A percentile compares a stretch with the other conserved stretches of the same genome.
Evolutionary conservation across 2,329 filamentous ascomycete genomes (phyloP).

Genomic region (Cercospora sojina): DNA sequence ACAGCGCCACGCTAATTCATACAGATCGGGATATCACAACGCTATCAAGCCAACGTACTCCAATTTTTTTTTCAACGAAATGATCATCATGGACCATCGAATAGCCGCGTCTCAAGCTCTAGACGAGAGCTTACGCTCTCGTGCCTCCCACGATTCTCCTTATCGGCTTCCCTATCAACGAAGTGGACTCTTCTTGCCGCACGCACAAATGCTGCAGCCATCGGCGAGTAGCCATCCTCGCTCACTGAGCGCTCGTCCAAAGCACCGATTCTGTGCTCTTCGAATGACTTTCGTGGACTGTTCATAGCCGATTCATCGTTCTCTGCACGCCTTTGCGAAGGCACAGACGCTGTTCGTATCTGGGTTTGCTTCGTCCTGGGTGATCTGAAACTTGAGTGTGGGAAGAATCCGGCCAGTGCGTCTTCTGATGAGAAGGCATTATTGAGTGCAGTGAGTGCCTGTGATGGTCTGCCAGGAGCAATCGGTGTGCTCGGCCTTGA

Average conservation of each 20-base stretch:
- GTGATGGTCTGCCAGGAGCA: not conserved
- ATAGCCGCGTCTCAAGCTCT: slow-evolving; percentile 11
- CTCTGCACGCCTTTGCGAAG: not conserved
- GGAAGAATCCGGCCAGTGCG: not conserved
- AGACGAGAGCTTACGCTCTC: not conserved
- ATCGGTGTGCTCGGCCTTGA: not conserved
- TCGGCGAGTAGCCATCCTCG: slow-evolving; percentile 13
- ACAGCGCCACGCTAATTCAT: not conserved
- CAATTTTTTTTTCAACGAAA: not conserved
- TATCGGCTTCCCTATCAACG: not conserved
- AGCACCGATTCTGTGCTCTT: not conserved
- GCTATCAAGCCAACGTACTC: not conserved
- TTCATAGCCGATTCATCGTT: not conserved
- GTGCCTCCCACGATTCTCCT: not conserved
- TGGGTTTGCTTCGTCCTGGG: not conserved
- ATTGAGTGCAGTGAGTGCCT: not conserved
- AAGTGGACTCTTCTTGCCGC: not conserved
- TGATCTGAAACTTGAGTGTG: not conserved
- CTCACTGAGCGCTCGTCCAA: slow-evolving; percentile 2
- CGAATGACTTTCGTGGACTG: not conserved
- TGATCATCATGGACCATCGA: slow-evolving; percentile 9
- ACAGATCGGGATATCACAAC: not conserved
- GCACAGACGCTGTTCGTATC: not conserved
- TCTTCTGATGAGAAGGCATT: slow-evolving; percentile 4
- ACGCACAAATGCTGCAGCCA: slow-evolving; percentile 18